Evolutionary conservation across 2,329 filamentous ascomycete species (phyloP).

Genomic region (Thermothelomyces thermophilus): DNA sequence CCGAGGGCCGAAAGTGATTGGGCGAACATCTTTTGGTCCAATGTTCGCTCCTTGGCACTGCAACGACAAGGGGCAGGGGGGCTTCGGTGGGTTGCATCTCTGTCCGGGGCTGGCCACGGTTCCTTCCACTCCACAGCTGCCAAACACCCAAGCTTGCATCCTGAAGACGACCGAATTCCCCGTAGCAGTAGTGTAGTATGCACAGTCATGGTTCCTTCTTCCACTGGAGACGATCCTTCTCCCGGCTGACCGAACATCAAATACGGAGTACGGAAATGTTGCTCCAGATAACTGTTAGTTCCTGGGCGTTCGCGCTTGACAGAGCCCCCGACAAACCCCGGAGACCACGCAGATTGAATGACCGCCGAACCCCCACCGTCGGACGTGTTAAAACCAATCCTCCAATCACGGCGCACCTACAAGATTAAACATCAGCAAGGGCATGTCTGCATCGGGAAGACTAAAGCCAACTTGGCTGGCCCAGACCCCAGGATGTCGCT

Average conservation of each 20-base stretch:
- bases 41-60: conserved; percentile 12
- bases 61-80: conserved; percentile 5
- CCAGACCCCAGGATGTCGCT: background rate
- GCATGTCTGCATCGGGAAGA: conserved; percentile 7
- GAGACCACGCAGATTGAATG: conserved; percentile 14
- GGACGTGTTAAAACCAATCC: conserved; percentile 12
- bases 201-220: conserved; percentile 3
- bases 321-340: conserved; percentile 11
- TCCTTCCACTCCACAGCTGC: background rate
- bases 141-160: conserved; percentile 8
- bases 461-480: conserved; percentile 4
- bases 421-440: conserved; percentile 15
- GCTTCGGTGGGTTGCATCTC: background rate
- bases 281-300: background rate
- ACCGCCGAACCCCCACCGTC: conserved; percentile 4
- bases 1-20: conserved; percentile 9
- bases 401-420: conserved; percentile 14
- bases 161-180: conserved; percentile 4
- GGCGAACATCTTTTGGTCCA: background rate
- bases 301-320: no score
- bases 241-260: background rate
- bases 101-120: conserved; percentile 11
- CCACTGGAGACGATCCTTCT: background rate
- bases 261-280: no score
- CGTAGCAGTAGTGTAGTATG: background rate